Evolutionary conservation across 1,284 basidiomycete genomes (phyloP), one percentile per base, ranked within the genome.

Genomic region (Ceratobasidium sp.): DNA sequence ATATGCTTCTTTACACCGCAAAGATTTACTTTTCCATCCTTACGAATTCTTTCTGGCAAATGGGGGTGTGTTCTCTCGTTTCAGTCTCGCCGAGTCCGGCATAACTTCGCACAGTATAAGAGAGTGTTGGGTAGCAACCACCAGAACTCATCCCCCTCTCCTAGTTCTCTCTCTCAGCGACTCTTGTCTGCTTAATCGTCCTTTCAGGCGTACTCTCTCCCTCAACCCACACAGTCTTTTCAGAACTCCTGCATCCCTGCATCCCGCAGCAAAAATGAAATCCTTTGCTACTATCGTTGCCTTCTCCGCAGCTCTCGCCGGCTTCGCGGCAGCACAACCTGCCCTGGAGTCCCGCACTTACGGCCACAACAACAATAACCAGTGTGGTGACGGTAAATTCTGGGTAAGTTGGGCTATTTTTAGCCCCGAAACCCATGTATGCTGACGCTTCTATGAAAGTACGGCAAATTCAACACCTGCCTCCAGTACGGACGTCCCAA

Each of bases 231-330:
- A 67, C 64, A 17, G 40, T 67, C 64, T 47, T 67, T 67, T 35
- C 15, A 45, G 20, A 20, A 56, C 32, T 35, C 40, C 34, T 29
- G 5, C 49, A 49, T 55, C 20, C 29, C 42, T 10, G 15, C 45
- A 29, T 12, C 22, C 35, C 22, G 31, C 35, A 34, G 43, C 70
- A 43, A 38, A n/a, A n/a, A 71, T 71, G 70, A 69, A 69, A 49
- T 69, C 70, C 25, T 64, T 71, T 29, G 43, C 53, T 42, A 56
- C 53, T 45, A 54, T 62, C 49, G 34, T 68, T 27, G 67, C 55
- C 52, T 32, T 69, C 52, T 71, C 53, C 38, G 70, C 70, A 25
- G 68, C 70, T 27, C 25, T 71, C 35, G 67, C 43, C 32, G 52
- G 50, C 68, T 43, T 60, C 27, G 43, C 56, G 27, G 52, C 67